These are phyloP conservation scores for Paramarasmius palmivorus DNA, from an alignment of 1,284 basidiomycete genomes.

Conservation along the genomic window DNA sequence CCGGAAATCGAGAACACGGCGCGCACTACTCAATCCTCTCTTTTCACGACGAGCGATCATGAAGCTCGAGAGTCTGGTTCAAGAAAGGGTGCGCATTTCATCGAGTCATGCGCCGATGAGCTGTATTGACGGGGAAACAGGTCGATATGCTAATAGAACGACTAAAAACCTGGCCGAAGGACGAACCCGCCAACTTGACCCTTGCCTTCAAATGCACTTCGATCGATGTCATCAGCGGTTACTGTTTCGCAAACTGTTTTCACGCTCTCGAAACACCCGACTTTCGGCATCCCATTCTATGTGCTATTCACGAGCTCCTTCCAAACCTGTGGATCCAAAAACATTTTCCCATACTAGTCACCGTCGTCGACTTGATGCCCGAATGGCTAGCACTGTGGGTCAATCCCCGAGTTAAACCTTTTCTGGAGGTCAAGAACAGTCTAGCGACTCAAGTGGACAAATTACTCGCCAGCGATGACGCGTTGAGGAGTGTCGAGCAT, in stretches of 20 bases:
- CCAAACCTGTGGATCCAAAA: conserved; percentile 31
- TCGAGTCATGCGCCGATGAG: conserved; percentile 1
- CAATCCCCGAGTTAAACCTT: neutral
- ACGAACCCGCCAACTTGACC: neutral
- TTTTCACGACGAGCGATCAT: conserved; percentile 28
- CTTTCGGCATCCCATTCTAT: neutral
- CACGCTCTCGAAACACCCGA: neutral
- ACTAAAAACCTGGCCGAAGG: neutral
- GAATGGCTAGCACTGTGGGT: neutral
- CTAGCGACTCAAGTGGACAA: conserved; percentile 12
- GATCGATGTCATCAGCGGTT: neutral
- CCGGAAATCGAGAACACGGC: conserved; percentile 19
- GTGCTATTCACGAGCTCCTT: conserved; percentile 24
- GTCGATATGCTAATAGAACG: neutral
- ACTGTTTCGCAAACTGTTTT: neutral
- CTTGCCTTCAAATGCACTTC: neutral
- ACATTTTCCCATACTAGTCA: neutral
- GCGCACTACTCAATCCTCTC: conserved; percentile 22
- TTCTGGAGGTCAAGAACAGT: neutral
- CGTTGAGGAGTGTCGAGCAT: conserved; percentile 11
- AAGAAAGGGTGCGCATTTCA: conserved; percentile 21
- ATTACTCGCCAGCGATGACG: conserved; percentile 7
- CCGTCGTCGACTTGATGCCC: neutral
- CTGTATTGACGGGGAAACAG: conserved; percentile 11
- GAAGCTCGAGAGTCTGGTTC: conserved; percentile 23